A percentile compares a stretch with the other conserved stretches of the same genome.
phyloP scores from a whole-genome alignment of 495 filamentous ascomycete genomes.

The Penicillium verhagenii region DNA sequence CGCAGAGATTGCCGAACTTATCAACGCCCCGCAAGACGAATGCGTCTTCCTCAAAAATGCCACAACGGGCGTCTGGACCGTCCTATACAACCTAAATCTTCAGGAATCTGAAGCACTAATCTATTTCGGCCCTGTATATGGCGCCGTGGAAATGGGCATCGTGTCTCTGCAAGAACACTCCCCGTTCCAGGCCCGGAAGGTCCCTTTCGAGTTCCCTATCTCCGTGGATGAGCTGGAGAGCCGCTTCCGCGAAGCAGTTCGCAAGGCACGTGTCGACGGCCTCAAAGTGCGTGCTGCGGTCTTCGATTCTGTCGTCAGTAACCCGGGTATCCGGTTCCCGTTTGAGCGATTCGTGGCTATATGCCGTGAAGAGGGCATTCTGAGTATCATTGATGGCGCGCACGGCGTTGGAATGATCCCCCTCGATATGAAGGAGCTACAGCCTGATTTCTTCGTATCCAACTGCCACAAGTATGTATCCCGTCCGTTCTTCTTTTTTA shows the following conservation, averaged over 20 bases:
- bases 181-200: constrained; percentile 40
- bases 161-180: constrained; percentile 64
- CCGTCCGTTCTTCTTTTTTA: neutral
- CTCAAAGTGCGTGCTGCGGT: constrained; percentile 58
- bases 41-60: constrained; percentile 81
- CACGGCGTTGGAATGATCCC: constrained; percentile 78
- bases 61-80: constrained; percentile 75
- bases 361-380: constrained; percentile 62
- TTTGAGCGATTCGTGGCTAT: constrained; percentile 64
- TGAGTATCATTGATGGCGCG: constrained; percentile 73
- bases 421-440: constrained; percentile 60
- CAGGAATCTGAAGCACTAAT: constrained; percentile 60
- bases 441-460: constrained; percentile 78
- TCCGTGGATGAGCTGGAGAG: constrained; percentile 55
- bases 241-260: constrained; percentile 50
- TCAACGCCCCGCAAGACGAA: constrained; percentile 60
- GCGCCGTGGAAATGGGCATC: constrained; percentile 67
- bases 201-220: constrained; percentile 56
- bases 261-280: constrained; percentile 39
- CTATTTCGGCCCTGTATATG: constrained; percentile 74
- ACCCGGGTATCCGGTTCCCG: constrained; percentile 76
- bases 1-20: constrained; percentile 56
- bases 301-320: constrained; percentile 75
- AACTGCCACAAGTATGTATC: constrained; percentile 77
- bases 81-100: constrained; percentile 69